phyloP scores from a whole-genome alignment of 768 basidiomycete genomes.

The Termitomyces sp. region DNA sequence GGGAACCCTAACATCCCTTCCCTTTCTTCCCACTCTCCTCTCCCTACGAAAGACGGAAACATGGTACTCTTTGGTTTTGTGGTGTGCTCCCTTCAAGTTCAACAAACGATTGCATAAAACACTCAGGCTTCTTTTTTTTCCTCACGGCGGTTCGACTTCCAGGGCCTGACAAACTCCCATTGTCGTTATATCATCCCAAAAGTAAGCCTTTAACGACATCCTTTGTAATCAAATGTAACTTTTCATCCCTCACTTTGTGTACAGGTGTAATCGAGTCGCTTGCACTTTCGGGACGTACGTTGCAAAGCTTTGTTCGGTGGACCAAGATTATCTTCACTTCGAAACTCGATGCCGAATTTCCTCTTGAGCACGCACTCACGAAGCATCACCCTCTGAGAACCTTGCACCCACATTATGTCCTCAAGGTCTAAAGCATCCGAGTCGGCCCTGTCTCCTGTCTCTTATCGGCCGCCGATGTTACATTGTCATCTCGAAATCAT shows the following conservation, averaged over 20 bases:
- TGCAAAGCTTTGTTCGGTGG: background rate
- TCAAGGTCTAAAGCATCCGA: background rate
- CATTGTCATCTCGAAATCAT: background rate
- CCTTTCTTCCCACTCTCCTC: background rate
- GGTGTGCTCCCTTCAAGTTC: background rate
- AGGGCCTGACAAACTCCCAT: background rate
- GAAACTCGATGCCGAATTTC: background rate
- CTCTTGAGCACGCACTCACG: background rate
- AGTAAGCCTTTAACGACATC: background rate
- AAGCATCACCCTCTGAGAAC: background rate
- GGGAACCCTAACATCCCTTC: background rate
- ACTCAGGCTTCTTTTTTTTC: background rate
- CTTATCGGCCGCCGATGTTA: background rate
- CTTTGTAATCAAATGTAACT: background rate
- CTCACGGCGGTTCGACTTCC: background rate
- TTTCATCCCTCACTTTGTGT: background rate
- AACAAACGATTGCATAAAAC: too few relatives aligned
- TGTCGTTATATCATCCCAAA: background rate
- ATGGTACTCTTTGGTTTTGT: background rate
- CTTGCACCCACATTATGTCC: background rate
- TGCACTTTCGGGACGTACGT: background rate
- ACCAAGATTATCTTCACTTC: background rate
- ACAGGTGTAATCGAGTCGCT: background rate
- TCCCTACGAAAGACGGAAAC: background rate
- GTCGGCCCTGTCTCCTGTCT: slow-evolving; percentile 1